Base-by-base conservation (phyloP, 768 basidiomycete genomes). In the Suillus bovinus region DNA sequence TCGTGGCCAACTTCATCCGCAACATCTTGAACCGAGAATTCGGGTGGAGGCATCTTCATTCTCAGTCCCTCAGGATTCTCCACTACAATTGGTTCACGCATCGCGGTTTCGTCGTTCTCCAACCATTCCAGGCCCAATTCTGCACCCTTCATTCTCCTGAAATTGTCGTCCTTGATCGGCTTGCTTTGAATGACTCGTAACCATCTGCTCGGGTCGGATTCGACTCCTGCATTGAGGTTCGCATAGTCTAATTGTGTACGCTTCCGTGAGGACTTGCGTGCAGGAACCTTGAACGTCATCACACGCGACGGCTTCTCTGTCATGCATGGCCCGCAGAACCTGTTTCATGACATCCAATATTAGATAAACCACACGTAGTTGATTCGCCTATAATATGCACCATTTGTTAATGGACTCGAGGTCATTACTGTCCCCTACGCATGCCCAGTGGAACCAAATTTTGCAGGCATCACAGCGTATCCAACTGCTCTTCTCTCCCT, bases 371-470 rank as follows among this genome's bases (percentile, higher is more conserved):
- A 61, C 44, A 53, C 59, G 44, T 47, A 65, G 29, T 54, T 60
- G 61, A 59, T 67, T 61, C 3, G 44, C 24, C 58, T 60, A 53
- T 54, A 61, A 61, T 53, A 57, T 44, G 41, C 54, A 72, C 91
- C 89, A 93, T 81, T 90, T 93, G 72, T 91, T 90, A 62, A 94
- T 84, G 16, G 80, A 79, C 39, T 86, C 85, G 13, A 88, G 79
- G 64, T 88, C 86, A 42, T 81, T 81, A 16, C 84, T 84, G 49
- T 86, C 82, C 29, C 89, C 88, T 16, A 84, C 89, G 74, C 91
- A 93, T 62, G 83, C 79, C 90, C 91, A 94, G 70, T 93, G 91
- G 71, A 86, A 93, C 91, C 91, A 93, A 34, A 78, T 82, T 74
- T 88, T 88, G 79, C 90, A 93, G 24, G 82, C 82, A 68, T 93